Evolutionary conservation across 2,329 filamentous ascomycete genomes (phyloP), one percentile per base, ranked within the genome.

Genomic region (Myotisia sp.): DNA sequence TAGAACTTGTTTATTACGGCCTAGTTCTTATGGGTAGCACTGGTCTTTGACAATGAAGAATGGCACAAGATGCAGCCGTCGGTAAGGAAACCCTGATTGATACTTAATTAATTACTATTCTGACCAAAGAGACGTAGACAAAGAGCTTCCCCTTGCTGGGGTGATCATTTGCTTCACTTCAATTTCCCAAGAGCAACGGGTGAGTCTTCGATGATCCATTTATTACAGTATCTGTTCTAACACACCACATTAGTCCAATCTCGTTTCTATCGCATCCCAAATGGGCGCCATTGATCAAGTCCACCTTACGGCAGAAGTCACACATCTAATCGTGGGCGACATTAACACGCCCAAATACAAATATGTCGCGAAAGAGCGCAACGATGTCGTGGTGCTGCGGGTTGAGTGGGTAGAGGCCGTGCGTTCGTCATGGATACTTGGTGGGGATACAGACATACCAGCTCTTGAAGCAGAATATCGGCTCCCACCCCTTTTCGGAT

Each of bases 231-330:
- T 10, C 37, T 34, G 36, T 33, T 9, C 22, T 37, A 12, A 33
- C 41, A 35, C 38, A 47, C 10, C 8, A 10, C 35, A 16, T 26
- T 21, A 5, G 23, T 26, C 29, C 41, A 34, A 36, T 36, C 16
- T n/a, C n/a, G n/a, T n/a, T n/a, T n/a, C 55, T 27, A 49, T 59
- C 36, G 80, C 81, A 12, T 59, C 66, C 42, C 74, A 93, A 52
- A 84, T 98, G 65, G 90, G 90, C 44, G 90, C 86, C 33, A 59
- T 71, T 40, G 81, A 92, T 66, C 85, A 81, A 48, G 79, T 85
- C 56, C 86, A 98, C 55, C 73, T 98, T 28, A 95, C 86, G n/a
- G 82, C 81, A 37, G 84, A 94, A 55, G 84, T 92, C 30, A 95
- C 90, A 4, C 90, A 98, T 62, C 74, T 98, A 29, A 71, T 98